Base-by-base conservation (phyloP, 352 stramenopile species). In the Pythium dissotocum region DNA sequence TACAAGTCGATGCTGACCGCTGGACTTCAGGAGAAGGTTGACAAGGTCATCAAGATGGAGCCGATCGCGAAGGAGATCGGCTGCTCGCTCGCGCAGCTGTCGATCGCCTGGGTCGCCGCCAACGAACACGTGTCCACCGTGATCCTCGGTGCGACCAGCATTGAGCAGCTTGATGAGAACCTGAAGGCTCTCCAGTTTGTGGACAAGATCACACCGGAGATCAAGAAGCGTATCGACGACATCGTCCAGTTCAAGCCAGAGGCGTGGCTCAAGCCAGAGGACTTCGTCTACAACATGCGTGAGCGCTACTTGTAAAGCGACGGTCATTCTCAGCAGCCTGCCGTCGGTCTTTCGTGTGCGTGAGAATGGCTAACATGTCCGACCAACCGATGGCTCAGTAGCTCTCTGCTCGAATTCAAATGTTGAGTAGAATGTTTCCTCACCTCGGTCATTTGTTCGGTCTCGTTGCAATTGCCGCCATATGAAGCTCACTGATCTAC, bases 21-120 rank as follows among this genome's bases (percentile, higher is more conserved):
- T 62, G 87, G 72, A 1, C 55, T 88, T 2, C 73, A 87, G 38
- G 77, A 83, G 57, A 83, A 83, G 52, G 71, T 83, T 24, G 70
- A 75, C 55, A 87, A 85, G 64, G 76, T 71, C 46, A 65, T 77
- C 68, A 66, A 85, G 68, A 67, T 87, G 9, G 68, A 77, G 14
- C 76, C 76, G 28, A 76, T 90, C 44, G 82, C 82, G 6, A 87
- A 89, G 51, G 76, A 91, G 30, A 35, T 96, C 14, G 83, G 82
- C 26, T 93, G 82, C 61, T 81, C 75, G 18, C 57, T 90, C 9
- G 75, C 75, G 6, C 80, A 90, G 59, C 73, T 90, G n/a, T 68
- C 82, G 1, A 76, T 90, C 28, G 82, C 80, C 38, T 90, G 78
- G 78, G 72, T 59, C 52, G 72, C 76, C 4, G 77, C 77, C n/a